Conservation (phyloP, 2,329 filamentous ascomycete species). For the Verticillium alfalfae region DNA sequence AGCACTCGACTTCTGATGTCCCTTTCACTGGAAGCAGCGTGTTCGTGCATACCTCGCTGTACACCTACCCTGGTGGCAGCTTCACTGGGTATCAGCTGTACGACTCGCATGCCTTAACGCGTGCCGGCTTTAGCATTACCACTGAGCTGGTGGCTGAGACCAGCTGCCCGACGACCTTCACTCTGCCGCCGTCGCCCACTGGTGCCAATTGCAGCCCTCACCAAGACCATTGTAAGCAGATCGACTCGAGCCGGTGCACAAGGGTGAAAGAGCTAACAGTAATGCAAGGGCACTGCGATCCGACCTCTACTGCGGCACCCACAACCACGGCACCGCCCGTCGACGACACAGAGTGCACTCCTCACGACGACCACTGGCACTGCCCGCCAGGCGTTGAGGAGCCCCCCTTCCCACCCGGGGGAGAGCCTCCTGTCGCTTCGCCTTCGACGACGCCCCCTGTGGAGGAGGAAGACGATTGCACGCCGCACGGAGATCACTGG, state of each 20-base stretch:
- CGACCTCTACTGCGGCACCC: constrained; percentile 7
- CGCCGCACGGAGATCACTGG: constrained; percentile 2
- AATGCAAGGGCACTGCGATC: constrained; percentile 11
- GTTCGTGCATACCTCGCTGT: constrained; percentile 11
- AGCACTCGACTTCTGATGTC: constrained; percentile 13
- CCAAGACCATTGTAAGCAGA: constrained; percentile 2
- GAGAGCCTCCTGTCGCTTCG: neutral
- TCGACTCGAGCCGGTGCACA: too few species aligned
- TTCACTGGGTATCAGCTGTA: constrained; percentile 15
- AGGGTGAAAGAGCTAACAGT: neutral
- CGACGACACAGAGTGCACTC: neutral
- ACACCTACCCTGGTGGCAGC: constrained; percentile 8
- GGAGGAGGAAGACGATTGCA: neutral
- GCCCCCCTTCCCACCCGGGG: neutral
- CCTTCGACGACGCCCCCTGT: neutral
- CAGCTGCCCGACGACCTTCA: constrained; percentile 1
- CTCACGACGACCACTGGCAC: constrained; percentile 5
- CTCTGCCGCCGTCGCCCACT: constrained; percentile 1
- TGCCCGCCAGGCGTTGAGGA: constrained; percentile 5
- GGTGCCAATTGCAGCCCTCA: constrained; percentile 1
- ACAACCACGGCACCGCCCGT: constrained; percentile 6
- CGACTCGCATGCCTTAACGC: constrained; percentile 12
- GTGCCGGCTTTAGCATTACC: constrained; percentile 14
- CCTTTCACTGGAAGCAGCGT: constrained; percentile 12
- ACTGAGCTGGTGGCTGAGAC: constrained; percentile 5